phyloP scores from a whole-genome alignment of 768 basidiomycete genomes.

The Boletellus emodensis region DNA sequence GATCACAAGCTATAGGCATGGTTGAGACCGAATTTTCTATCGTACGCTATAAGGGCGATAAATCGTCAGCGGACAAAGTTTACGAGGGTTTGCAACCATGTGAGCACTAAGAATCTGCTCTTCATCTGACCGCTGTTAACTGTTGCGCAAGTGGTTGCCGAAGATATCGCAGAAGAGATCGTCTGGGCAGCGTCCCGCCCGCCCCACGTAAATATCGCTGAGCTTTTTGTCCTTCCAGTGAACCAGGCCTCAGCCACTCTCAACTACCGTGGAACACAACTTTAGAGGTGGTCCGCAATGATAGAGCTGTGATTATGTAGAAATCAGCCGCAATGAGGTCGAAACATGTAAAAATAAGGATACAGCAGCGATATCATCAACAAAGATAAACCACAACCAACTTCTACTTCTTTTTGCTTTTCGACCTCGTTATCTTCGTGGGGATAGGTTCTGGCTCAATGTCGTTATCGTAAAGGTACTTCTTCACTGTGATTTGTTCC shows the following conservation, averaged over 20 bases:
- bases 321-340: background rate
- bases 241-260: constrained; percentile 73
- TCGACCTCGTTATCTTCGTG: constrained; percentile 55
- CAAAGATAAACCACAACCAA: constrained; percentile 18
- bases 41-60: constrained; percentile 85
- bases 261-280: constrained; percentile 47
- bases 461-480: constrained; percentile 78
- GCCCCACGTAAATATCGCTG: constrained; percentile 87
- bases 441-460: constrained; percentile 32
- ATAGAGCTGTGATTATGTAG: background rate
- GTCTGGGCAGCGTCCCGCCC: constrained; percentile 94
- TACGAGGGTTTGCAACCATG: constrained; percentile 86
- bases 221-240: constrained; percentile 71
- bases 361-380: constrained; percentile 28
- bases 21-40: constrained; percentile 93
- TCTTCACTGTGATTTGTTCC: constrained; percentile 71
- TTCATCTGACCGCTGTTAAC: constrained; percentile 3
- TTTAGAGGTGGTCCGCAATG: background rate
- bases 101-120: constrained; percentile 36
- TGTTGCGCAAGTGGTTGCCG: constrained; percentile 55
- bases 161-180: constrained; percentile 96
- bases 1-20: constrained; percentile 49
- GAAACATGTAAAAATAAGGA: constrained; percentile 26
- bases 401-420: constrained; percentile 46
- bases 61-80: constrained; percentile 76